phyloP scores from a whole-genome alignment of 495 filamentous ascomycete genomes.

The Parachaetomium inaequale region DNA sequence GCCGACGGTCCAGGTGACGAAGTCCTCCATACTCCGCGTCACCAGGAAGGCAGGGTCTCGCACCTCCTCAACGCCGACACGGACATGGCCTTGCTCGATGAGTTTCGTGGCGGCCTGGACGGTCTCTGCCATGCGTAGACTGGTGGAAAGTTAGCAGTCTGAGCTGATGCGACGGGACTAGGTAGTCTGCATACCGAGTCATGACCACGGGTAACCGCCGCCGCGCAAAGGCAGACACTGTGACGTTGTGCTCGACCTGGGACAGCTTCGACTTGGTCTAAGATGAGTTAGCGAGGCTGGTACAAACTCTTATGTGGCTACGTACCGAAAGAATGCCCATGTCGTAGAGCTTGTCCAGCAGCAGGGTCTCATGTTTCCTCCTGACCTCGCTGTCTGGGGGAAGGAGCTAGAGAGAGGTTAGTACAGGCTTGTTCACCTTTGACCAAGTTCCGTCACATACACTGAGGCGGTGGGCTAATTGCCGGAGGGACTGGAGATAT shows the following conservation, averaged over 20 bases:
- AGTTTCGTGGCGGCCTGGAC: conserved; percentile 78
- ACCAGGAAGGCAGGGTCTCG: conserved; percentile 80
- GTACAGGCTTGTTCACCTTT: not conserved
- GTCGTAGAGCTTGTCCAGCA: conserved; percentile 84
- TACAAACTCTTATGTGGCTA: not conserved
- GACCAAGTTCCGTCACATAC: conserved; percentile 18
- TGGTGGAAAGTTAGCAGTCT: not conserved
- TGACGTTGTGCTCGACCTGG: conserved; percentile 79
- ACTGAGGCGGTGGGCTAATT: conserved; percentile 73
- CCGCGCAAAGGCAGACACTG: conserved; percentile 78
- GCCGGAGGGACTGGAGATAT: conserved; percentile 59
- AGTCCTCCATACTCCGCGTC: conserved; percentile 86
- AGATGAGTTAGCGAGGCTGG: not conserved
- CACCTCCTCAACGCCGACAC: conserved; percentile 87
- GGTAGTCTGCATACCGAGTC: conserved; percentile 30
- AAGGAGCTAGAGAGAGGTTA: conserved; percentile 52
- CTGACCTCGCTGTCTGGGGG: conserved; percentile 74
- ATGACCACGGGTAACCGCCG: conserved; percentile 81
- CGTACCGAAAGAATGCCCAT: conserved; percentile 70
- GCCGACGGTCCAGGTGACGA: conserved; percentile 92
- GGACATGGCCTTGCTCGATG: conserved; percentile 92
- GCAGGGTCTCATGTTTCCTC: conserved; percentile 71
- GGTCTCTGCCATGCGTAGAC: conserved; percentile 83
- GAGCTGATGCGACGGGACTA: not conserved
- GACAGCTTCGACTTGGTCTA: conserved; percentile 68